Conservation (phyloP, 208 protist genomes). For the Crithidia brevicula region DNA sequence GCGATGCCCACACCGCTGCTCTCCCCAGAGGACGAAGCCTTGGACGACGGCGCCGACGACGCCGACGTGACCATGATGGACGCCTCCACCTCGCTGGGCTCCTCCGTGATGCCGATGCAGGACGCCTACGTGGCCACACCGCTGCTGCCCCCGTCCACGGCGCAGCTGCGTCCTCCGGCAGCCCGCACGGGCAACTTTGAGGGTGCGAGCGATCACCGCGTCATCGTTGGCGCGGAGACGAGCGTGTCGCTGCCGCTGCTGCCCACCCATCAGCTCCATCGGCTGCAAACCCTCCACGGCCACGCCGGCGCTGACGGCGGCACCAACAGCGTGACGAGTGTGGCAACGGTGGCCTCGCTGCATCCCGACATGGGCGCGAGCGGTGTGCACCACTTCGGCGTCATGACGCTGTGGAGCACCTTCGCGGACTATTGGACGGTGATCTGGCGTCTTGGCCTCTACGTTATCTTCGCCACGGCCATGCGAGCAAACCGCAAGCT, state of each 20-base stretch:
- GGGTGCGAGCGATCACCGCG: not conserved
- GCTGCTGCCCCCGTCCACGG: conserved; percentile 5
- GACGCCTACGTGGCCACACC: conserved; percentile 8
- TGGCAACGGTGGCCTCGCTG: conserved; percentile 3
- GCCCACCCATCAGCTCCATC: not conserved
- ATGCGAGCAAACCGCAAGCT: conserved; percentile 85
- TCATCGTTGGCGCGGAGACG: conserved; percentile 23
- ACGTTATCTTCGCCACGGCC: conserved; percentile 62
- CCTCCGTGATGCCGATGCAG: too few relatives aligned
- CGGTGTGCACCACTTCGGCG: conserved; percentile 32
- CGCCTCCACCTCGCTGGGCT: not conserved
- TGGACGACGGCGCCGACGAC: not conserved
- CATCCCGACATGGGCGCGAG: conserved; percentile 25
- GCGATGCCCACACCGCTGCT: conserved; percentile 1
- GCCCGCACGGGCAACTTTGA: too few relatives aligned
- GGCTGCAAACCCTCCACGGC: not conserved
- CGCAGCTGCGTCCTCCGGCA: not conserved
- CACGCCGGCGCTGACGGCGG: not conserved
- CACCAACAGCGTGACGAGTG: conserved; percentile 5
- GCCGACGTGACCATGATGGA: too few relatives aligned
- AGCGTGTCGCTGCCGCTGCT: conserved; percentile 3
- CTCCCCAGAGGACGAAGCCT: conserved; percentile 16
- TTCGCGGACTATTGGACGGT: conserved; percentile 60
- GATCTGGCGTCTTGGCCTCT: conserved; percentile 84
- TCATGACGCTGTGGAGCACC: conserved; percentile 42